Base-by-base conservation (phyloP, 1,139 yeast genomes). In the Yamadazyma atmosphaerica region DNA sequence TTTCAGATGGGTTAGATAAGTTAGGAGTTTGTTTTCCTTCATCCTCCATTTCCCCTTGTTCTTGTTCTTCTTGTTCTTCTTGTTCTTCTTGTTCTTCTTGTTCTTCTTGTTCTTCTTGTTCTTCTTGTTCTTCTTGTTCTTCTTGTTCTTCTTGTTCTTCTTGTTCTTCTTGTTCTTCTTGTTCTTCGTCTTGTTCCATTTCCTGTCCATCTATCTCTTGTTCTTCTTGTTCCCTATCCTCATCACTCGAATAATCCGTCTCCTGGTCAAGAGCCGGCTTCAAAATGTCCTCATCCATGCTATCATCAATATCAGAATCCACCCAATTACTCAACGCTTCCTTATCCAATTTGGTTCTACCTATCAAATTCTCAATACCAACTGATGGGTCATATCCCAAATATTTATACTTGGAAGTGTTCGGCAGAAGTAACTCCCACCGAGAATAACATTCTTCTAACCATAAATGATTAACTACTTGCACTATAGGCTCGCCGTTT, bases 401-500 rank as follows among this genome's bases (percentile, higher is more conserved):
- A 26, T 38, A 42, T 2, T 36, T 32, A 54, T 72, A 83, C 28
- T 76, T 65, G 3, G 73, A 65, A 12, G 57, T 52, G 1, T 68
- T 52, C 15, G 61, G 67, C 33, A 79, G 76, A 49, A 77, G 68
- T 4, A 71, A 50, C 33, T 60, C 59, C 90, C 94, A 84, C 33
- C 70, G 60, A 0, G 81, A 69, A 54, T 72, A 85, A 37, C 86
- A 75, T 42, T 86, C 94, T 55, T 92, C 98, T n/a, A 92, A 62
- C 98, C 98, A 92, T 14, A 83, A 54, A 58, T 87, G 96, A 53
- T 85, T 89, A 0, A 87, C 83, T 1, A 85, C 58, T 25, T 63
- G 64, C 19, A 83, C 73, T 7, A 65, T 63, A 2, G 74, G 63
- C 4, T 53, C 39, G 0, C 60, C 62, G 30, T 55, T 38, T 10